phyloP scores from a whole-genome alignment of 352 stramenopile genomes.

The Phytophthora capsici region DNA sequence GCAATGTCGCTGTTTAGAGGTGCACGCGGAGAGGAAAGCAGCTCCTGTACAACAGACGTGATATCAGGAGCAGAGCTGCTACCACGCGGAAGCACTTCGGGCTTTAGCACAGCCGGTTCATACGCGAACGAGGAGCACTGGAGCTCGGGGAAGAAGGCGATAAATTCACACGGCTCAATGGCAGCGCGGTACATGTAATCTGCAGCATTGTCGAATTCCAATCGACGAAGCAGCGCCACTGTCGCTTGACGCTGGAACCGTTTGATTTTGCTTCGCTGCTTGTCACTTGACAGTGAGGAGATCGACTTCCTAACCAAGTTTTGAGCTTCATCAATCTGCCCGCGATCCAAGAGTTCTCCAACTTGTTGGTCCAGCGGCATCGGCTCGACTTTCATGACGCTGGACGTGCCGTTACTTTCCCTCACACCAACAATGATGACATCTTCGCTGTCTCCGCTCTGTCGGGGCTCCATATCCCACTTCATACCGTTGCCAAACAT shows the following conservation, averaged over 20 bases:
- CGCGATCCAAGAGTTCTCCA: conserved; percentile 82
- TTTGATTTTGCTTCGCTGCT: conserved; percentile 90
- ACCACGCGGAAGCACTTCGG: conserved; percentile 82
- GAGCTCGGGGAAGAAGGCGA: conserved; percentile 87
- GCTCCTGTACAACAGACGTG: conserved; percentile 75
- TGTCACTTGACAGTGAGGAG: conserved; percentile 69
- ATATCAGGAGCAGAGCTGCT: conserved; percentile 79
- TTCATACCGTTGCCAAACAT: conserved; percentile 93
- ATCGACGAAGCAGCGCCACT: conserved; percentile 74
- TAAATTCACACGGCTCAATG: conserved; percentile 86
- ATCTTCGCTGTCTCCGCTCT: conserved; percentile 76
- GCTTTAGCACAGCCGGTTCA: conserved; percentile 82
- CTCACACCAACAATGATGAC: conserved; percentile 79
- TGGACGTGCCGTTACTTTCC: conserved; percentile 67
- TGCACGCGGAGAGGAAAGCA: conserved; percentile 55
- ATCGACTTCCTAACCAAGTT: conserved; percentile 88
- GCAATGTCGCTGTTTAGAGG: conserved; percentile 69
- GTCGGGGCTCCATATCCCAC: conserved; percentile 88
- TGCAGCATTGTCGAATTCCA: conserved; percentile 79
- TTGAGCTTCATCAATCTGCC: conserved; percentile 85
- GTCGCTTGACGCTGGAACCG: conserved; percentile 87
- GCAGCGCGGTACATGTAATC: conserved; percentile 90
- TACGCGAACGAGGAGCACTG: conserved; percentile 86
- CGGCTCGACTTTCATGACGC: conserved; percentile 85
- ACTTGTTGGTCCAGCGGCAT: conserved; percentile 89